Percentiles rank a stretch among this genome's conserved stretches.
phyloP scores from a whole-genome alignment of 495 filamentous ascomycete species.

The Neurospora sp. region DNA sequence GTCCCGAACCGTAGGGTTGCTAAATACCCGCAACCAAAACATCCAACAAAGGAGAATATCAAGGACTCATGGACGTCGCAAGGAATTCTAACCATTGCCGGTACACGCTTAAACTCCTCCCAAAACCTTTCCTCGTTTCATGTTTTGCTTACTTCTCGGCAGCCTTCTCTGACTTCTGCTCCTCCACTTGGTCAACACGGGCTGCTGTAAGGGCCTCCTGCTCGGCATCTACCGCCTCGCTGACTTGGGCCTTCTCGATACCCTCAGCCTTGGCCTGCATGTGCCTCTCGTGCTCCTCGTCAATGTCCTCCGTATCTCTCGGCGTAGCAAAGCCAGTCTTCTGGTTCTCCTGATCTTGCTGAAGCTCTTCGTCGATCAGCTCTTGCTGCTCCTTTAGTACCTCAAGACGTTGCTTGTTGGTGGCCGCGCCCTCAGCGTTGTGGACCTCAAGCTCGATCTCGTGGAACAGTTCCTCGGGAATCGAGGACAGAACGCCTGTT shows the following conservation, averaged over 20 bases:
- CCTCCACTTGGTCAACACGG: constrained; percentile 14
- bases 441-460: constrained; percentile 98
- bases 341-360: constrained; percentile 72
- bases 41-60: not conserved
- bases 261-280: constrained; percentile 26
- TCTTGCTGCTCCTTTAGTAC: constrained; percentile 98
- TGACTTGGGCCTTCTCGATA: constrained; percentile 30
- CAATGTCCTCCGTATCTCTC: constrained; percentile 82
- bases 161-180: constrained; percentile 7
- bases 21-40: not conserved
- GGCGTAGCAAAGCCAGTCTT: constrained; percentile 57
- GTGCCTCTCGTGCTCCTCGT: constrained; percentile 45
- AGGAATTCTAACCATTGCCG: not conserved
- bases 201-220: constrained; percentile 21
- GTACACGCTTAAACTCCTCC: not conserved
- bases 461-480: constrained; percentile 98
- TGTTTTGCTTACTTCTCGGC: not conserved
- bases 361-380: constrained; percentile 92
- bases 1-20: not conserved
- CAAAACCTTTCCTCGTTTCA: not conserved
- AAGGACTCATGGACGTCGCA: not conserved
- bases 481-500: constrained; percentile 80
- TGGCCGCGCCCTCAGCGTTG: constrained; percentile 92
- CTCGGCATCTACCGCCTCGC: constrained; percentile 36
- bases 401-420: constrained; percentile 98